Evolutionary conservation across 306 rosid genomes (phyloP), one percentile per base, ranked within the genome.

Genomic region (Cucumis sativus): DNA sequence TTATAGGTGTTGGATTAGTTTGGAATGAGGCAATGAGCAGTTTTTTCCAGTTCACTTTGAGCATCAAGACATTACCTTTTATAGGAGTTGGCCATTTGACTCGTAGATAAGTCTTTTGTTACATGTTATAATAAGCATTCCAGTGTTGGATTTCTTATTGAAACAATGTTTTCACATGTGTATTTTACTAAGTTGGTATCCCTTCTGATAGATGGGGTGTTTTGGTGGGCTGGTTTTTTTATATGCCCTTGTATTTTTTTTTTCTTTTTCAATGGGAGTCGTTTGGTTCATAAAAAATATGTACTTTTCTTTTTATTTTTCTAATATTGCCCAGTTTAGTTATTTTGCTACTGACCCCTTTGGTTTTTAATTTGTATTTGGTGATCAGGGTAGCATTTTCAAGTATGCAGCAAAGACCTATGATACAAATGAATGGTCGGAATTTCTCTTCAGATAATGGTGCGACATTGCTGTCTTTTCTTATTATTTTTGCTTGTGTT

Each of bases 371-470:
- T 13, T 80, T 23, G 30, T 30, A 47, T 78, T 33, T 75, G 86
- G 85, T 37, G 68, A 25, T 77, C 82, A 93, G 98, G 85, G 84
- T 83, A 80, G 65, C 80, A 71, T 77, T 64, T 73, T 20, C 25
- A n/a, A 49, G 41, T 54, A 56, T 66, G 63, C 76, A 23, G 75
- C 81, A 58, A 79, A 87, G 80, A 77, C 74, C 84, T 63, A 40
- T 90, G 41, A 80, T 68, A 77, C 84, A 82, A 85, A 76, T 82
- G 76, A 79, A 84, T 87, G 84, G 87, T 82, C 89, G 88, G 73
- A 81, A 73, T 39, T 93, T 91, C 82, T 91, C 98, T 78, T 90
- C 98, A 9, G 93, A 91, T 25, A 91, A 71, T 80, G 97, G 97
- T 89, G 76, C 78, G 85, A 76, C 75, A 57, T 82, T 25, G 63